Evolutionary conservation across 345 rosid genomes (phyloP).

Genomic region (Brassica cretica): DNA sequence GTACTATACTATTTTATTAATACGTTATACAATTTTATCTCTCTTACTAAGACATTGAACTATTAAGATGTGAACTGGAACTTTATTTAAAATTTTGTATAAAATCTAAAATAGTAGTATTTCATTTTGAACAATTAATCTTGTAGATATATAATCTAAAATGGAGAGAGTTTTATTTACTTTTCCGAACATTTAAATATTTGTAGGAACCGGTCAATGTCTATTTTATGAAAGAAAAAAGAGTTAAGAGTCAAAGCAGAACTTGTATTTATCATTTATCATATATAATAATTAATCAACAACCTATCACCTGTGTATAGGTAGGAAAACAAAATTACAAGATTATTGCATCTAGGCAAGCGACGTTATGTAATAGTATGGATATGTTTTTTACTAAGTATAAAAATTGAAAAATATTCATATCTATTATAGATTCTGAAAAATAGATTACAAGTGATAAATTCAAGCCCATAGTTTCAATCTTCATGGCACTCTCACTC

Average conservation of each 20-base stretch:
- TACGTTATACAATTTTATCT: background rate
- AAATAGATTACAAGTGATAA: background rate
- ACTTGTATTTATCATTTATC: background rate
- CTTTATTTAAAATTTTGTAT: no score
- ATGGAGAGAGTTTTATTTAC: no score
- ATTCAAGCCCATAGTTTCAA: background rate
- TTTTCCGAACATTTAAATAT: no score
- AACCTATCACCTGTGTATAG: background rate
- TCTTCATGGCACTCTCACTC: background rate
- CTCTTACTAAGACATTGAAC: background rate
- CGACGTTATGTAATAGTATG: background rate
- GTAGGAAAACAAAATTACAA: background rate
- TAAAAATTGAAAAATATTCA: background rate
- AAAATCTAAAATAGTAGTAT: no score
- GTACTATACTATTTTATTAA: background rate
- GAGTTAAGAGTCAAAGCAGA: background rate
- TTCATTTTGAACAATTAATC: background rate
- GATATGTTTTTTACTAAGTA: background rate
- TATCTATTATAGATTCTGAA: background rate
- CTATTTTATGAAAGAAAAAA: background rate
- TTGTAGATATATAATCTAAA: no score
- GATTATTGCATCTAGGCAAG: background rate
- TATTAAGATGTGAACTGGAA: background rate
- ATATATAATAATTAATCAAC: background rate
- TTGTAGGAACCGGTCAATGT: background rate